A percentile compares a stretch with the other conserved stretches of the same genome.
Evolutionary conservation across 169 alveolate species (phyloP).

Genomic region (Blepharisma undulans): DNA sequence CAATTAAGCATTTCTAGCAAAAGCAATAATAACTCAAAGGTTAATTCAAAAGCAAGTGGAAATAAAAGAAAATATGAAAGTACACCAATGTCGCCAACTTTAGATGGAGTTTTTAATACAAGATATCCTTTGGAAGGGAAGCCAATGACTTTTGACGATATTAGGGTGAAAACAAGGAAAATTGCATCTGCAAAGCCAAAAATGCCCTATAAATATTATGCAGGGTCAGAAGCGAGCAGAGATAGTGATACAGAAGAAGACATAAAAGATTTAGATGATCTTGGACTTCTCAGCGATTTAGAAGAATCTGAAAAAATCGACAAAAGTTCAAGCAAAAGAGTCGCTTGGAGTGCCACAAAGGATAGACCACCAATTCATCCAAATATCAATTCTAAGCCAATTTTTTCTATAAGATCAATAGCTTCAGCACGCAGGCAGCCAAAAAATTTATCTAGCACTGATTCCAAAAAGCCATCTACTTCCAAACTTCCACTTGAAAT

Average conservation of each 20-base stretch:
- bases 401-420: not conserved
- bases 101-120: not conserved
- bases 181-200: not conserved
- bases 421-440: not conserved
- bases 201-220: not conserved
- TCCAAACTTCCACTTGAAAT: not conserved
- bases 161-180: not conserved
- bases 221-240: not conserved
- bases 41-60: not conserved
- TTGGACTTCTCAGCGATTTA: not conserved
- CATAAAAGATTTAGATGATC: not conserved
- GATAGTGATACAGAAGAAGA: not conserved
- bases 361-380: not conserved
- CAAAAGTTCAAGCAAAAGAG: not conserved
- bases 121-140: not conserved
- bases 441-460: not conserved
- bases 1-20: not conserved
- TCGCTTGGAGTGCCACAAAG: not conserved
- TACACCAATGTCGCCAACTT: not conserved
- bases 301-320: not conserved
- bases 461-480: not conserved
- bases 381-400: not conserved
- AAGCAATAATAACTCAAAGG: not conserved
- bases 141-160: not conserved
- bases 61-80: not conserved